Conservation (phyloP, 495 filamentous ascomycete species). For the Extremus antarcticus region DNA sequence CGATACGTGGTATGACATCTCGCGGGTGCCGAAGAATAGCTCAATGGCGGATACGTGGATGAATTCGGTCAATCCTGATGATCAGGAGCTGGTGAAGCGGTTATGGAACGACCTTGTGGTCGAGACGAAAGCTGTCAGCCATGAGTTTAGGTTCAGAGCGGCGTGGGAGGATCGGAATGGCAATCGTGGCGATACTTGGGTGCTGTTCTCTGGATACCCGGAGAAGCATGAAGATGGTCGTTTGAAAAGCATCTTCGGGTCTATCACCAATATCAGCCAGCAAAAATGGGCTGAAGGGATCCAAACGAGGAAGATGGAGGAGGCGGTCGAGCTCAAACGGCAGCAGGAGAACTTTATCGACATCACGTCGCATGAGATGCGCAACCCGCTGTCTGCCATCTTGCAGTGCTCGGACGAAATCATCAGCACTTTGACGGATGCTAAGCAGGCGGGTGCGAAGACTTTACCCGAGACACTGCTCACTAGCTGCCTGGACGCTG, state of each 20-base stretch:
- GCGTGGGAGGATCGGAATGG: constrained; percentile 47
- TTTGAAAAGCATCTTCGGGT: constrained; percentile 60
- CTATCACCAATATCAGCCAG: constrained; percentile 34
- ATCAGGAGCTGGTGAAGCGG: constrained; percentile 39
- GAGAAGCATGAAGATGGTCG: constrained; percentile 44
- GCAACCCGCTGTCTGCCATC: constrained; percentile 73
- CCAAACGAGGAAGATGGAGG: constrained; percentile 46
- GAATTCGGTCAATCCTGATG: constrained; percentile 51
- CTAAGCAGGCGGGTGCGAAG: constrained; percentile 19
- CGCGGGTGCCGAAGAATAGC: constrained; percentile 41
- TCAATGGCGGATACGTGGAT: constrained; percentile 51
- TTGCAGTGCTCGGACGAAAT: constrained; percentile 77
- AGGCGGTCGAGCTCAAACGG: constrained; percentile 35
- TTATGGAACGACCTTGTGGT: constrained; percentile 50
- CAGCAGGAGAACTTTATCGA: constrained; percentile 70
- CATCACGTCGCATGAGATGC: constrained; percentile 79
- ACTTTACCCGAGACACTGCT: constrained; percentile 35
- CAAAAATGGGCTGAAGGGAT: constrained; percentile 47
- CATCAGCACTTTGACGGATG: constrained; percentile 39
- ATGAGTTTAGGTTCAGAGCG: constrained; percentile 59
- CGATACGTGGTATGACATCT: constrained; percentile 61
- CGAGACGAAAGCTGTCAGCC: constrained; percentile 44
- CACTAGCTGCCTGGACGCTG: constrained; percentile 53
- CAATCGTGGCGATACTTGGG: constrained; percentile 55
- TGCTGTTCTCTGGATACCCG: constrained; percentile 58